Percentiles rank a stretch among this genome's conserved stretches.
Evolutionary conservation across 2,329 filamentous ascomycete genomes (phyloP).

Genomic region (Didymella sp.): DNA sequence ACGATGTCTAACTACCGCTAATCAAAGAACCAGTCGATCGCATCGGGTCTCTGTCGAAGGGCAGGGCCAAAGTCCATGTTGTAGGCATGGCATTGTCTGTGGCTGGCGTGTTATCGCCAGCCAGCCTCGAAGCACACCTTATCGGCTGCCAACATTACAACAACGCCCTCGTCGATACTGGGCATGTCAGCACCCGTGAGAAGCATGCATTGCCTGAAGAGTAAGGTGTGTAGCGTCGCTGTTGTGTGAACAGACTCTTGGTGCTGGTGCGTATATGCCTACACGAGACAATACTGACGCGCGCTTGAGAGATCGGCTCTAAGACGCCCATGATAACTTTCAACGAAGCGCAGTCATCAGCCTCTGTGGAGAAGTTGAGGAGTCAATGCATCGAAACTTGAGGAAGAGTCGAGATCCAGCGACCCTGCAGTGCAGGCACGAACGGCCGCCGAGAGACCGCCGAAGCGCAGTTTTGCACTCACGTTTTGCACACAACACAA

Average conservation of each 20-base stretch:
- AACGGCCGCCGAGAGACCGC: background rate
- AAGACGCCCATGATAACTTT: background rate
- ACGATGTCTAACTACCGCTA: background rate
- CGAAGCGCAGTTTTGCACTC: constrained; percentile 7
- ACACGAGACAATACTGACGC: background rate
- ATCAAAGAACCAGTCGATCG: background rate
- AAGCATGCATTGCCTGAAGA: background rate
- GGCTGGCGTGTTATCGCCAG: background rate
- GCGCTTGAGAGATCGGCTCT: background rate
- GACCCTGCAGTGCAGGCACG: background rate
- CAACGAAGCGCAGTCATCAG: background rate
- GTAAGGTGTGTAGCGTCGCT: background rate
- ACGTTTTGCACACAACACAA: background rate
- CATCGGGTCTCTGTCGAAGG: background rate
- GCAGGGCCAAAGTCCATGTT: background rate
- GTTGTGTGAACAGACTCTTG: background rate
- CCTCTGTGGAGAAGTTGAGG: background rate
- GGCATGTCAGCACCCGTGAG: background rate
- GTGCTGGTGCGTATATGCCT: background rate
- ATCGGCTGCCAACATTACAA: background rate
- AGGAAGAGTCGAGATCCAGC: constrained; percentile 5
- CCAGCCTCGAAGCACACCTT: background rate
- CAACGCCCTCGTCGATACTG: background rate
- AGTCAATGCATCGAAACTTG: background rate
- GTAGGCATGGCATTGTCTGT: background rate